Conservation (phyloP, 441 rosid species). For the Iberis amara region DNA sequence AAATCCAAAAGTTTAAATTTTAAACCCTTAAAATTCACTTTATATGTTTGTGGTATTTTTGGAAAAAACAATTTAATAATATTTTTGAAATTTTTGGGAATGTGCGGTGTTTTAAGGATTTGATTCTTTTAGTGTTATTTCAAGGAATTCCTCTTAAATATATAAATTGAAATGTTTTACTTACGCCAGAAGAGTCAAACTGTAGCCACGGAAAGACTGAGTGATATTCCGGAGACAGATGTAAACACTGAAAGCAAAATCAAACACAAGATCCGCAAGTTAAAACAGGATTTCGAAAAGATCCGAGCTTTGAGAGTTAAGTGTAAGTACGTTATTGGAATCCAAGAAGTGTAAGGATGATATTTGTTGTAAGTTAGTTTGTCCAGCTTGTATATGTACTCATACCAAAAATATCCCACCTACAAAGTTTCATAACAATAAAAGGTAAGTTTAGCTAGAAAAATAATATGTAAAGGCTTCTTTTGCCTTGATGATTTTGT, state of each 20-base stretch:
- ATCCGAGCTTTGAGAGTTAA: slow-evolving; percentile 10
- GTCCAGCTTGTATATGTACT: slow-evolving; percentile 67
- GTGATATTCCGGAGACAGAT: slow-evolving; percentile 66
- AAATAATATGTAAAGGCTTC: slow-evolving; percentile 6
- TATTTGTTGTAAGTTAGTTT: slow-evolving; percentile 65
- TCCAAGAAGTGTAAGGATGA: slow-evolving; percentile 84
- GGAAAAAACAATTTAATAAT: too few relatives aligned
- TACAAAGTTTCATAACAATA: slow-evolving; percentile 27
- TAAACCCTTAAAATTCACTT: too few relatives aligned
- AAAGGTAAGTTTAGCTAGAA: slow-evolving; percentile 23
- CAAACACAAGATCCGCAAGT: slow-evolving; percentile 9
- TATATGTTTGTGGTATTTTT: too few relatives aligned
- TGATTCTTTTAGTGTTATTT: too few relatives aligned
- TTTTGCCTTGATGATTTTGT: slow-evolving; percentile 18
- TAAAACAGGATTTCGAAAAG: slow-evolving; percentile 2
- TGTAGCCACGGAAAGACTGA: slow-evolving; percentile 60
- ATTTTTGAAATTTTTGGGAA: too few relatives aligned
- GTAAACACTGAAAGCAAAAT: slow-evolving; percentile 44
- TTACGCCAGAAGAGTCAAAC: slow-evolving; percentile 67
- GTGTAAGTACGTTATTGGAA: slow-evolving; percentile 61
- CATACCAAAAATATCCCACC: slow-evolving; percentile 68
- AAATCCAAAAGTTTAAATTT: too few relatives aligned
- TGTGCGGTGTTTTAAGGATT: too few relatives aligned
- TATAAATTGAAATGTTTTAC: slow-evolving; percentile 25
- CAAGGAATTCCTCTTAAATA: too few relatives aligned